A percentile compares a stretch with the other conserved stretches of the same genome.
These are phyloP conservation scores for Candida tetrigidarum DNA, from an alignment of 1,139 yeast species.

Conservation along the genomic window DNA sequence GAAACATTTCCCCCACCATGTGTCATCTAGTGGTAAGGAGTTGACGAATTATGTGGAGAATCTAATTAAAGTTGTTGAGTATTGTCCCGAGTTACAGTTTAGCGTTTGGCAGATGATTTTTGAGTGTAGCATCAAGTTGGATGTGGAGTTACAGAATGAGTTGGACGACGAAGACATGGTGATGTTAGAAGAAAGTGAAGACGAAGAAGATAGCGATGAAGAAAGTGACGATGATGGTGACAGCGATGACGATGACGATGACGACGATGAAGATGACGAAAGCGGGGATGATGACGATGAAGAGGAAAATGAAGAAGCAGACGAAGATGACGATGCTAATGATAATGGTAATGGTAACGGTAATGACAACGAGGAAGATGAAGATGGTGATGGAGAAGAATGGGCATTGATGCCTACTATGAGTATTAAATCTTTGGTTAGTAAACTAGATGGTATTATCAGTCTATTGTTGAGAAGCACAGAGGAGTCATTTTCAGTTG, in stretches of 20 bases:
- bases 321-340: constrained; percentile 44
- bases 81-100: constrained; percentile 75
- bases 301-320: constrained; percentile 55
- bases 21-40: constrained; percentile 56
- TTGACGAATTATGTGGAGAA: constrained; percentile 70
- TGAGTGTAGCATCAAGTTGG: constrained; percentile 82
- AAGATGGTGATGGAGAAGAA: constrained; percentile 39
- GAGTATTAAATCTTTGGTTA: constrained; percentile 59
- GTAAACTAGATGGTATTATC: constrained; percentile 73
- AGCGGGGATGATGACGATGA: constrained; percentile 27
- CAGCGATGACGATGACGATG: constrained; percentile 26
- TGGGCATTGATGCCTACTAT: constrained; percentile 43
- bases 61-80: constrained; percentile 58
- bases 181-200: constrained; percentile 57
- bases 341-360: constrained; percentile 26
- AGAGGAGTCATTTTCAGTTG: constrained; percentile 51
- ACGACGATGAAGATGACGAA: constrained; percentile 25
- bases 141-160: constrained; percentile 92
- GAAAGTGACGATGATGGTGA: constrained; percentile 32
- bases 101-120: constrained; percentile 80
- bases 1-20: constrained; percentile 76
- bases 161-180: constrained; percentile 82
- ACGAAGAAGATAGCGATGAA: constrained; percentile 32
- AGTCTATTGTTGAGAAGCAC: constrained; percentile 57
- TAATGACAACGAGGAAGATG: constrained; percentile 36